These are phyloP conservation scores for Astrothelium macrocarpum DNA, from an alignment of 495 filamentous ascomycete genomes.

Conservation along the genomic window DNA sequence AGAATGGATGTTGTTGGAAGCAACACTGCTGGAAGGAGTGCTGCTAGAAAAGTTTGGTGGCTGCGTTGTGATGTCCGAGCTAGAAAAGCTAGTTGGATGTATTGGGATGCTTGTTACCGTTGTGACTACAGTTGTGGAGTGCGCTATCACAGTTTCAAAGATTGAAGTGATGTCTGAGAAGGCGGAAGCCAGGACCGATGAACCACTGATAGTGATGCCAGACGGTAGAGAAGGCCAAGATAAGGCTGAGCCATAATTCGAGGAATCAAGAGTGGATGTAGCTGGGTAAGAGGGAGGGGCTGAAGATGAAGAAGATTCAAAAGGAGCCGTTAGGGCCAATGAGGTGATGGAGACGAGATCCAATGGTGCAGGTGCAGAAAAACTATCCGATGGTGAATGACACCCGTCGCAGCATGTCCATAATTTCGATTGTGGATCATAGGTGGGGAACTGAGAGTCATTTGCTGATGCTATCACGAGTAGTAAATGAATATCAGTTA, in stretches of 20 bases:
- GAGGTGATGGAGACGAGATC: not conserved
- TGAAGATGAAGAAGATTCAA: not conserved
- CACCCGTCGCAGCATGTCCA: not conserved
- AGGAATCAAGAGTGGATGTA: not conserved
- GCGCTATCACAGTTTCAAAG: not conserved
- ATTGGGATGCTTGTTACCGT: too few relatives aligned
- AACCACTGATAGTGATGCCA: not conserved
- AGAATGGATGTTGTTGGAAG: not conserved
- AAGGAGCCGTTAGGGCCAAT: not conserved
- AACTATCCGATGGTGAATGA: not conserved
- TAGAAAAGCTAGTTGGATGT: not conserved
- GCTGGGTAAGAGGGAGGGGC: not conserved
- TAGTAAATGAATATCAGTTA: not conserved
- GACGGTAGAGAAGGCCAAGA: not conserved
- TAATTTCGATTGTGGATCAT: not conserved
- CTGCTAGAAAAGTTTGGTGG: not conserved
- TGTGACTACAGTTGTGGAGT: not conserved
- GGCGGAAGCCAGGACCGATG: too few relatives aligned
- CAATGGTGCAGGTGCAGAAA: not conserved
- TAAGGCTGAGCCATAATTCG: not conserved
- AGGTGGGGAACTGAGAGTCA: not conserved
- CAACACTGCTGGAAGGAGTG: not conserved
- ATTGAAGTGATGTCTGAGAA: too few relatives aligned
- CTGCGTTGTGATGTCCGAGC: not conserved
- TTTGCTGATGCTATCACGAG: not conserved